A percentile compares a stretch with the other conserved stretches of the same genome.
These are phyloP conservation scores for Trichoderma hamatum DNA, from an alignment of 2,329 filamentous ascomycete genomes.

Conservation along the genomic window DNA sequence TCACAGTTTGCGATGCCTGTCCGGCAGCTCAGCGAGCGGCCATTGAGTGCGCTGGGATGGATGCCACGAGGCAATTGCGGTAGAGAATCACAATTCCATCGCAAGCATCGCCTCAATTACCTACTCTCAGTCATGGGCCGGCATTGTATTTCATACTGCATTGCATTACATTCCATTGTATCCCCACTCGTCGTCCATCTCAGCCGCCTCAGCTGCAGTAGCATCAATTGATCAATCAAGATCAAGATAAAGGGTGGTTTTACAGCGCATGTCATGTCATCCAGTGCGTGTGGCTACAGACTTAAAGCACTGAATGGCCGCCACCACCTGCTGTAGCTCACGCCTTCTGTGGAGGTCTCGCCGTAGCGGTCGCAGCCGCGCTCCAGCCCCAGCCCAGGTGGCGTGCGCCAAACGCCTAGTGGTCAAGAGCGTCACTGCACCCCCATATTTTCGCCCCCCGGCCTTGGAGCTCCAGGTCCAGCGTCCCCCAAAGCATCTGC, in stretches of 20 bases:
- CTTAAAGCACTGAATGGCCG: neutral
- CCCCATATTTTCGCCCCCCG: slow-evolving; percentile 18
- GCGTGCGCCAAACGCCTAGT: slow-evolving; percentile 27
- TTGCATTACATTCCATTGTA: neutral
- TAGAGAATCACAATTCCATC: neutral
- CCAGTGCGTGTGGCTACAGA: neutral
- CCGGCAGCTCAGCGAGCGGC: neutral
- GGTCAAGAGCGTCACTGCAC: slow-evolving; percentile 24
- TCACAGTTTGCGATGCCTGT: neutral
- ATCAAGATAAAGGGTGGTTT: neutral
- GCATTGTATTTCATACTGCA: neutral
- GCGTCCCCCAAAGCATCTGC: slow-evolving; percentile 5
- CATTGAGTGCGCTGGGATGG: neutral
- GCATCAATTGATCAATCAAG: neutral
- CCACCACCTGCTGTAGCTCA: neutral
- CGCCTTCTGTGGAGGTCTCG: slow-evolving; percentile 23
- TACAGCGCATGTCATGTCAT: slow-evolving; percentile 11
- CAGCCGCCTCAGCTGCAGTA: neutral
- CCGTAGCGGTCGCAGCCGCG: slow-evolving; percentile 25
- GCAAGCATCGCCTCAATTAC: neutral
- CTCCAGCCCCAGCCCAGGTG: slow-evolving; percentile 16
- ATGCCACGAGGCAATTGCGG: neutral
- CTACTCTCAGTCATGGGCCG: neutral
- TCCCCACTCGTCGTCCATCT: neutral
- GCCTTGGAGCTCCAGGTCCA: neutral